Evolutionary conservation across 345 rosid genomes (phyloP).

Genomic region (Bruguiera sexangula): DNA sequence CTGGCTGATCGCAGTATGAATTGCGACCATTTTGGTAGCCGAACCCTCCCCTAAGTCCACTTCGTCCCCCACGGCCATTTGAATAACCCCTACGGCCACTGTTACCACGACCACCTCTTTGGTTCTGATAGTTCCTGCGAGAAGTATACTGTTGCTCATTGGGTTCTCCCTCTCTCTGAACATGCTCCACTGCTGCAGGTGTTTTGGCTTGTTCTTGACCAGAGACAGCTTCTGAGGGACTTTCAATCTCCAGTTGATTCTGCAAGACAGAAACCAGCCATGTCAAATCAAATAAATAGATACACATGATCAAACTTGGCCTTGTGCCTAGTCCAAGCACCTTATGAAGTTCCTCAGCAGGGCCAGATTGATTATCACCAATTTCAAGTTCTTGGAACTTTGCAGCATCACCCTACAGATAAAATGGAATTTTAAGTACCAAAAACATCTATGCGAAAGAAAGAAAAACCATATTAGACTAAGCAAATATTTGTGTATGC

Average conservation of each 20-base stretch:
- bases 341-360: slow-evolving; percentile 43
- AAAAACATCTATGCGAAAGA: not conserved
- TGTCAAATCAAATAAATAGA: slow-evolving; percentile 4
- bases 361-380: slow-evolving; percentile 29
- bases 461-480: too few species aligned
- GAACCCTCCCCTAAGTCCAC: slow-evolving; percentile 56
- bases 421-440: not conserved
- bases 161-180: slow-evolving; percentile 34
- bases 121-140: slow-evolving; percentile 62
- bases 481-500: too few species aligned
- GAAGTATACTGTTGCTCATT: slow-evolving; percentile 50
- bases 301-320: too few species aligned
- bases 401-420: slow-evolving; percentile 38
- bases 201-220: slow-evolving; percentile 43
- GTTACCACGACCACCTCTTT: slow-evolving; percentile 61
- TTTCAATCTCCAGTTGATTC: slow-evolving; percentile 48
- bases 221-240: slow-evolving; percentile 35
- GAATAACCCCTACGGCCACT: slow-evolving; percentile 64
- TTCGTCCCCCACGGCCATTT: slow-evolving; percentile 73
- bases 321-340: slow-evolving; percentile 25
- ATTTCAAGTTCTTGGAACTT: slow-evolving; percentile 41
- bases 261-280: slow-evolving; percentile 21
- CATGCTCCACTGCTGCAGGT: slow-evolving; percentile 36
- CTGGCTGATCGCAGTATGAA: slow-evolving; percentile 59
- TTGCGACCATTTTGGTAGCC: slow-evolving; percentile 64